Conservation (phyloP, 495 filamentous ascomycete species). For the Talaromyces wortmannii region DNA sequence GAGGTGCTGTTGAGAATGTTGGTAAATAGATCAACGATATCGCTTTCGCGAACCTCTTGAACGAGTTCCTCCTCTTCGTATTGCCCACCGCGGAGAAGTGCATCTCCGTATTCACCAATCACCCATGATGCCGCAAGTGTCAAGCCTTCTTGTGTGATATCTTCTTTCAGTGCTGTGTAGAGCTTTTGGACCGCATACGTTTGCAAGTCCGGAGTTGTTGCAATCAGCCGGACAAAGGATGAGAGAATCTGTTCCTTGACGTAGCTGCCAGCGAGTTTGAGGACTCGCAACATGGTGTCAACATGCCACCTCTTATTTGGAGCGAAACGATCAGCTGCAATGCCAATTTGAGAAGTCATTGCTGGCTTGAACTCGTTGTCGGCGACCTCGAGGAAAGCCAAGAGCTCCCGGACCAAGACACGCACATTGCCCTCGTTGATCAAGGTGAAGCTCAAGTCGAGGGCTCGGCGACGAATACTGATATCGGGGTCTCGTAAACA, state of each 20-base stretch:
- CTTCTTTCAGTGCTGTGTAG: constrained; percentile 81
- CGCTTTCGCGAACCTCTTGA: constrained; percentile 80
- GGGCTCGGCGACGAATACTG: constrained; percentile 86
- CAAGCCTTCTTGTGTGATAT: constrained; percentile 94
- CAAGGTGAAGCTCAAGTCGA: constrained; percentile 94
- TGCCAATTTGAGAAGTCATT: constrained; percentile 95
- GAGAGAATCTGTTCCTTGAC: constrained; percentile 97
- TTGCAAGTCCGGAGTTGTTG: constrained; percentile 88
- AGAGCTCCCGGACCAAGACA: constrained; percentile 81
- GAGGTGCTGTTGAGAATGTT: constrained; percentile 93
- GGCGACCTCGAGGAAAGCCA: constrained; percentile 92
- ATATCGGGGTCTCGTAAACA: constrained; percentile 98
- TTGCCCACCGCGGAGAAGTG: constrained; percentile 76
- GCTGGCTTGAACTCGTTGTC: constrained; percentile 98
- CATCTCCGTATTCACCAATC: constrained; percentile 94
- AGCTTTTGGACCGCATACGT: constrained; percentile 95
- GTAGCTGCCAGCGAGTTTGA: constrained; percentile 90
- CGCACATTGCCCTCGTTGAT: constrained; percentile 96
- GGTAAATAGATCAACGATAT: constrained; percentile 83
- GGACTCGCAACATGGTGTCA: constrained; percentile 92
- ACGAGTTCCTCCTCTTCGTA: constrained; percentile 96
- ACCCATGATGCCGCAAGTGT: constrained; percentile 95
- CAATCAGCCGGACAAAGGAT: constrained; percentile 91
- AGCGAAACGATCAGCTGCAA: constrained; percentile 91
- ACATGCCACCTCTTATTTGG: constrained; percentile 98